Base-by-base conservation (phyloP, 192 early-diverging fungal genomes). In the Rhizophagus prolifer region DNA sequence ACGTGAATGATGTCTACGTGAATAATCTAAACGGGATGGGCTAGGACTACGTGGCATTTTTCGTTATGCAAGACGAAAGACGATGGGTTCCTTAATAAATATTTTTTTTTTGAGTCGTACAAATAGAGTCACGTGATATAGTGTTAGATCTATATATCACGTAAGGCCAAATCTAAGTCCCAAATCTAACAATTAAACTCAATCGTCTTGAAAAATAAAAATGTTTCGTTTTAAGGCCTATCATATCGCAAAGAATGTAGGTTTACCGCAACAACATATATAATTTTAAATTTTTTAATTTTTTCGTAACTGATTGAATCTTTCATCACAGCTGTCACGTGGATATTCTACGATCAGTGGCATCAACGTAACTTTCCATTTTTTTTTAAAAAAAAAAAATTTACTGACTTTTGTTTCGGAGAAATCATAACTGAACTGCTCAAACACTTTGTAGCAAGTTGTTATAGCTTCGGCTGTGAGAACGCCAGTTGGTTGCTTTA, bases 401-500 rank as follows among this genome's bases (percentile, higher is more conserved):
- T 4, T 34, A 2, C 12, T 69, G 9, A 69, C 44, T 26, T 46
- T 46, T 30, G 28, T 2, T 12, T 5, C 9, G 9, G 41, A 44
- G 10, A 44, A 44, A 12, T 12, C 10, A 41, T 41, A 44, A 12
- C 10, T 44, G 38, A 44, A 5, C 16, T 54, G 4, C 16, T 54
- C 4, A 54, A 21, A 5, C 16, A 54, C 21, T 62, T 50, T 73
- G 7, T 74, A 89, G 88, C 85, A 89, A 79, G 88, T 89, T 77
- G 81, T 87, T 41, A 87, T 89, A 77, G 85, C 83, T 59, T 86
- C 82, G 80, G 93, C 93, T 70, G 95, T 91, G 63, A 90, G 97
- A 77, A 98, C 97, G 12, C 95, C 97, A 44, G 94, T 97, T 64
- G 97, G 94, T 21, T 86, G 90, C 75, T 98, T 99, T 88, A 87